Percentiles rank a stretch among this genome's conserved stretches.
These are phyloP conservation scores for Lasiodiplodia citricola DNA, from an alignment of 2,329 filamentous ascomycete species.

Conservation along the genomic window DNA sequence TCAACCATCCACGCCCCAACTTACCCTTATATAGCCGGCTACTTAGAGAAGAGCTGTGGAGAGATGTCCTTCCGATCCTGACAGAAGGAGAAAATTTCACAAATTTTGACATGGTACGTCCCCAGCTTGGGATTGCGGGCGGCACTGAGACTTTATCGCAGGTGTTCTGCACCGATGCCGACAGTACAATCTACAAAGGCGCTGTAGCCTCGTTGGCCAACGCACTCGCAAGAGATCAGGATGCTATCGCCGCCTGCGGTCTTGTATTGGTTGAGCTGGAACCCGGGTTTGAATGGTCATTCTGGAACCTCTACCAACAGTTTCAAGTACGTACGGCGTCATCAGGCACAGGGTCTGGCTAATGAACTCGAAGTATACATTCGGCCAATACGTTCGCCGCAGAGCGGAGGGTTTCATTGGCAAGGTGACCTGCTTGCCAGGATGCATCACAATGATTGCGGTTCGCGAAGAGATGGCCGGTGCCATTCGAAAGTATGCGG, in stretches of 20 bases:
- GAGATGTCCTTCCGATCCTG: conserved; percentile 29
- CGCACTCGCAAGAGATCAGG: conserved; percentile 30
- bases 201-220: conserved; percentile 32
- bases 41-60: conserved; percentile 32
- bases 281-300: conserved; percentile 33
- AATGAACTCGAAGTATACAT: conserved; percentile 28
- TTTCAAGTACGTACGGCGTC: conserved; percentile 29
- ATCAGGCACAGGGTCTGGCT: not conserved
- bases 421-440: conserved; percentile 34
- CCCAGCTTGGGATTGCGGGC: too few species aligned
- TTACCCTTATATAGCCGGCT: conserved; percentile 28
- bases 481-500: conserved; percentile 33
- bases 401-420: conserved; percentile 32
- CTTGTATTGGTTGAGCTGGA: conserved; percentile 33
- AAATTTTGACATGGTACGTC: conserved; percentile 30
- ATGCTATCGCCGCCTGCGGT: conserved; percentile 33
- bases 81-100: conserved; percentile 29
- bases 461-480: conserved; percentile 33
- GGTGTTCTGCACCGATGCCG: conserved; percentile 34
- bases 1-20: conserved; percentile 32
- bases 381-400: conserved; percentile 33
- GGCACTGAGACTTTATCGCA: not conserved
- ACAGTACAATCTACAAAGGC: conserved; percentile 33
- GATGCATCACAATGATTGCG: conserved; percentile 35
- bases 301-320: conserved; percentile 35